Percentiles rank a stretch among this genome's conserved stretches.
phyloP scores from a whole-genome alignment of 2,329 filamentous ascomycete genomes.

The Capronia epimyces region DNA sequence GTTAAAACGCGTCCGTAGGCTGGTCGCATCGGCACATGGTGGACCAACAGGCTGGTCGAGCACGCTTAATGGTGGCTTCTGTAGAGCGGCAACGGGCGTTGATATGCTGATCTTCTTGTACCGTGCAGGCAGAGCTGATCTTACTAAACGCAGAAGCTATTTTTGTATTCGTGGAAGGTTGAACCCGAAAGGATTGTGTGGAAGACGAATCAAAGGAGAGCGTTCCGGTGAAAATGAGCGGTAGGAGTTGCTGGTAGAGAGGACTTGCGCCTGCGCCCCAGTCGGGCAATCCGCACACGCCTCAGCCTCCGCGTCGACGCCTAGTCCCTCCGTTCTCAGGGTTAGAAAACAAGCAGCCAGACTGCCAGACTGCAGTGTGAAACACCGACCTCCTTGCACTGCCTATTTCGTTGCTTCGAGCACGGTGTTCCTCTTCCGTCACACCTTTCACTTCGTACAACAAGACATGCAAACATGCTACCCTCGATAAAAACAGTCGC shows the following conservation, averaged over 20 bases:
- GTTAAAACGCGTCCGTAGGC: background rate
- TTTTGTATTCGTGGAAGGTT: background rate
- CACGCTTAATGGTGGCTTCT: background rate
- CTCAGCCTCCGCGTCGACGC: slow-evolving; percentile 24
- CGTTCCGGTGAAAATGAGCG: background rate
- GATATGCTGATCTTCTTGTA: background rate
- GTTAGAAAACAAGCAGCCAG: background rate
- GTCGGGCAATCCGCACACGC: slow-evolving; percentile 11
- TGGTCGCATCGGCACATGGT: slow-evolving; percentile 3
- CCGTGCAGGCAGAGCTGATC: background rate
- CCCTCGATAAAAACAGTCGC: slow-evolving; percentile 17
- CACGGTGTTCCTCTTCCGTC: slow-evolving; percentile 3
- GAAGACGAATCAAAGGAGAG: background rate
- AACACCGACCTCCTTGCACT: background rate
- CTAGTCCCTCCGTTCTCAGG: slow-evolving; percentile 1
- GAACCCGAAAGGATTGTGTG: background rate
- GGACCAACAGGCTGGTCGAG: background rate
- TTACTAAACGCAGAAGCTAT: background rate
- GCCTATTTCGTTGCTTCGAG: background rate
- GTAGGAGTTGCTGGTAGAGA: background rate
- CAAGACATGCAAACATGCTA: slow-evolving; percentile 24
- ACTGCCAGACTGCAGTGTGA: background rate
- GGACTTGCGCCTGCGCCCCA: background rate
- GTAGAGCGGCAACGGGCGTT: background rate
- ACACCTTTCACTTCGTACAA: background rate